Conservation (phyloP, 1,284 basidiomycete species). For the Neotropicomus parvogracilis region DNA sequence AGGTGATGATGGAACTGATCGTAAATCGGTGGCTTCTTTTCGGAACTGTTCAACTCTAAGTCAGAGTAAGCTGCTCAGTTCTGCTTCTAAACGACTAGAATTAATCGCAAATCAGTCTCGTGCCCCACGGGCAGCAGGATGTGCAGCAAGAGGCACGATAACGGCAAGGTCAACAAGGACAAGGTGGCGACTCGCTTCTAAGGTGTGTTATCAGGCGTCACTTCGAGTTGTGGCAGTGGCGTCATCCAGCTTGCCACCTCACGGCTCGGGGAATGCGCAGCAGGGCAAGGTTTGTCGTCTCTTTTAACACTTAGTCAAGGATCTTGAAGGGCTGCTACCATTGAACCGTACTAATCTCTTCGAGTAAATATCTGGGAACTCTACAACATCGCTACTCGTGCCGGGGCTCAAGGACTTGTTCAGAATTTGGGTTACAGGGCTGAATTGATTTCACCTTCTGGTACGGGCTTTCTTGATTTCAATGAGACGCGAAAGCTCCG, state of each 20-base stretch:
- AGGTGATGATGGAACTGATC: not conserved
- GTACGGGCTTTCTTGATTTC: too few relatives aligned
- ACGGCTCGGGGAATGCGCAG: not conserved
- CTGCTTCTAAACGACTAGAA: not conserved
- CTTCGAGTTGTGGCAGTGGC: not conserved
- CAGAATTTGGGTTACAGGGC: too few relatives aligned
- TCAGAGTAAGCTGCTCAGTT: not conserved
- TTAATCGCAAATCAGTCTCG: not conserved
- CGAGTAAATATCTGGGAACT: too few relatives aligned
- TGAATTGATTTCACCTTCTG: too few relatives aligned
- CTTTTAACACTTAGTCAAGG: not conserved
- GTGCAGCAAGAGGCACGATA: rapidly evolving
- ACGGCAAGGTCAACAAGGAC: not conserved
- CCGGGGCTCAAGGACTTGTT: too few relatives aligned
- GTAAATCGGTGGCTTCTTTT: not conserved
- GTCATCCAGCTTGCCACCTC: too few relatives aligned
- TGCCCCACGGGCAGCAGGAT: not conserved
- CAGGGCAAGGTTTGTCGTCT: not conserved
- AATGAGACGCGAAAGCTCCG: not conserved
- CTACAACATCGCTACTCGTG: too few relatives aligned
- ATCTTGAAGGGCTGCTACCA: constrained; percentile 4
- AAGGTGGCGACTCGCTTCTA: not conserved
- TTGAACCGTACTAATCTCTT: not conserved
- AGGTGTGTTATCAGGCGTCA: not conserved
- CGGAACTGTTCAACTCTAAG: too few relatives aligned